Base-by-base conservation (phyloP, 2,329 filamentous ascomycete species). In the Metarhizium robertsii region DNA sequence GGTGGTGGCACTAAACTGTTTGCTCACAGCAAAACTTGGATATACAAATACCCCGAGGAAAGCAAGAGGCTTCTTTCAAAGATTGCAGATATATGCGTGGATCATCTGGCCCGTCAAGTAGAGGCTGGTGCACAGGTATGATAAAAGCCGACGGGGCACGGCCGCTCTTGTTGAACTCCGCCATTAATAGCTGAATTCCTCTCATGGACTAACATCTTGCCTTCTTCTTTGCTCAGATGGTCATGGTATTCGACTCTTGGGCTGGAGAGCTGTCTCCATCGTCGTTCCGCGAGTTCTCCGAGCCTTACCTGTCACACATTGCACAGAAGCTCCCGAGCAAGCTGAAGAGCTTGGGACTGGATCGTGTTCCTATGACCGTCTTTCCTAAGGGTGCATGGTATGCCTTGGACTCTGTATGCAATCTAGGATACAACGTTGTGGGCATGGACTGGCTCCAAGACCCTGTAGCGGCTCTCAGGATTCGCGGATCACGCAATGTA, bases 361-460 rank as follows among this genome's bases (percentile, higher is more conserved):
- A 92, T 56, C 79, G 76, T 11, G 92, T 99, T 3, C 94, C 94
- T 3, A 96, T 97, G 92, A 95, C 92, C 5, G 91, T 97, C 29
- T 99, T 99, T 71, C 91, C 94, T 40, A 99, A 99, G 76, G 94
- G 94, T 11, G 92, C 94, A 11, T 97, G 94, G 89, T 94, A 95
- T 71, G 90, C 91, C 4, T 79, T 99, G 51, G 89, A 96, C 63
- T 85, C 88, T 36, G 81, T 94, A 20, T 96, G 92, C 74, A 77
- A 91, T 65, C 82, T 92, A 16, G 92, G 91, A 45, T 99, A 97
- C 76, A 83, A 97, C 66, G 90, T 96, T 42, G 88, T 99, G 55
- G 90, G 94, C 5, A 78, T 99, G 61, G 94, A 99, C 73, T 99
- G 94, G 94, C 78, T 95, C 50, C 88, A 96, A 65, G 90, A 94